Evolutionary conservation across 495 filamentous ascomycete genomes (phyloP), one percentile per base, ranked within the genome.

Genomic region (Astrothelium macrocarpum): DNA sequence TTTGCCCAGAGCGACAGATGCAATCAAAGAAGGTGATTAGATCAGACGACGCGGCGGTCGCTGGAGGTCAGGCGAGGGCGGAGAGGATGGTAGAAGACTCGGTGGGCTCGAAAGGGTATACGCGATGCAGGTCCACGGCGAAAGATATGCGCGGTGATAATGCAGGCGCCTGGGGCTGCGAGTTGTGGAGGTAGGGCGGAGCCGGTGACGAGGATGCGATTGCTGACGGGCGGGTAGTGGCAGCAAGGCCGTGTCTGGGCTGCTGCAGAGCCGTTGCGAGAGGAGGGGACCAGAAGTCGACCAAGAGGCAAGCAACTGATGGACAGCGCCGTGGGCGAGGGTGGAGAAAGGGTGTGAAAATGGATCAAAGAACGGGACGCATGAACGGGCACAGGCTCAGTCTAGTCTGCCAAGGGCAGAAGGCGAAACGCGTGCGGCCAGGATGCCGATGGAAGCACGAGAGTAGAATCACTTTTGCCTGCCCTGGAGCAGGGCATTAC

Each of bases 151-250:
- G 49, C 49, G 49, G 25, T 56, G 49, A 56, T 29, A 56, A 56
- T 26, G 49, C 49, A 29, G 49, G 49, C 16, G 49, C 34, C 34
- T 56, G 5, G 49, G 25, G 20, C 9, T 56, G 49, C 25, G 49
- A 25, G 34, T 5, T 39, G n/a, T 18, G 20, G 49, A 9, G 23
- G 49, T 2, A 56, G n/a, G 49, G 49, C 20, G 49, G 49, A 56
- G 49, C 49, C 49, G 49, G 49, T 56, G 49, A 56, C 49, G 49
- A 56, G 49, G 49, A 56, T 28, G 49, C 23, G 49, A 56, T 56
- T 56, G 49, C 25, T 56, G 49, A 29, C 49, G 25, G 23, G 25
- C 49, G 49, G 49, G 49, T 29, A 56, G 12, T 56, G 49, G 49
- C 49, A 56, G 25, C 23, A 5, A 25, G 26, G 5, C 5, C 49